Conservation (phyloP, 1,284 basidiomycete genomes). For the Leccinum subrobustum region DNA sequence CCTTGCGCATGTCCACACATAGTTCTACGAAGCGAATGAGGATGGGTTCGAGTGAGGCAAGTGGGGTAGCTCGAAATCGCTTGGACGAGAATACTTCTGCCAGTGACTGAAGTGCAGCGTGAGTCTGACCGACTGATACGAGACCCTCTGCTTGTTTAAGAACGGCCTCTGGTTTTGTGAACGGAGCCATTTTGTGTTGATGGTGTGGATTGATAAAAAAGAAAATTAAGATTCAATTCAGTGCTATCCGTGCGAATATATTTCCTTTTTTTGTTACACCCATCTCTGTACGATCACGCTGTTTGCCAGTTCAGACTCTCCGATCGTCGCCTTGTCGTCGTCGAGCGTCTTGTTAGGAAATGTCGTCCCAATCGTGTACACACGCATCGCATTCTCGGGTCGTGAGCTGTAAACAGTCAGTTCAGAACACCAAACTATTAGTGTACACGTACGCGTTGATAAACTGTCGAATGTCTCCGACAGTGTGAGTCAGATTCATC, state of each 20-base stretch:
- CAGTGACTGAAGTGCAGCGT: conserved; percentile 86
- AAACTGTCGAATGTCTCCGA: conserved; percentile 82
- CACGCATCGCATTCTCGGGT: conserved; percentile 61
- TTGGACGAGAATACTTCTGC: conserved; percentile 93
- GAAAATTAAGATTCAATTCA: not conserved
- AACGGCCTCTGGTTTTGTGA: conserved; percentile 89
- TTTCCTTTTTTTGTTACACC: conserved; percentile 39
- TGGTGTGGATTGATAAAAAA: not conserved
- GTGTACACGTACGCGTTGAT: conserved; percentile 79
- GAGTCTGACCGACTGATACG: conserved; percentile 85
- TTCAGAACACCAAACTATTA: not conserved
- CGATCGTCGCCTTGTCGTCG: conserved; percentile 67
- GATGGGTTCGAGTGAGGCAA: conserved; percentile 72
- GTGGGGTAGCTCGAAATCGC: conserved; percentile 90
- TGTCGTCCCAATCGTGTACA: conserved; percentile 80
- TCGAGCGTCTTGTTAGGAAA: conserved; percentile 82
- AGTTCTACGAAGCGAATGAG: conserved; percentile 92
- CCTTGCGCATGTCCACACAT: conserved; percentile 94
- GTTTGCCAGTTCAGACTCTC: conserved; percentile 74
- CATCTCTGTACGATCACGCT: conserved; percentile 88
- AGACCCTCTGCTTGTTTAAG: conserved; percentile 92
- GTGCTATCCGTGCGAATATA: conserved; percentile 17
- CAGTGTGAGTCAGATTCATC: conserved; percentile 92
- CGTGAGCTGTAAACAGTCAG: conserved; percentile 52
- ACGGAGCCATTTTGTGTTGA: conserved; percentile 57